phyloP scores from a whole-genome alignment of 805 yeast species.

The Maudiozyma barnettii region DNA sequence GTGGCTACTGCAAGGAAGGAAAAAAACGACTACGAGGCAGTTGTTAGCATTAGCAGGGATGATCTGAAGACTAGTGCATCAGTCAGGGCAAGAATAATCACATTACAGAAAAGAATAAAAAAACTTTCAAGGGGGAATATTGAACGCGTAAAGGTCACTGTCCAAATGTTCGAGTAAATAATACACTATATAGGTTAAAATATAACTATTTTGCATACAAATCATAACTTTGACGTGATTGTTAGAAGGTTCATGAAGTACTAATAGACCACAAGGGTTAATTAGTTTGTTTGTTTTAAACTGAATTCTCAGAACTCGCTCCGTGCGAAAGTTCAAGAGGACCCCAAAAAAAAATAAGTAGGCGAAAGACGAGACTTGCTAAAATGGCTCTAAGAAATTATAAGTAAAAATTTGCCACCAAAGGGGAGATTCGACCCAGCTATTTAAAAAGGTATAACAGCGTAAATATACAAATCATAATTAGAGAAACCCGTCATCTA shows the following conservation, averaged over 20 bases:
- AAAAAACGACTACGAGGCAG: conserved; percentile 28
- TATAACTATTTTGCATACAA: neutral
- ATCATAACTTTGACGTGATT: no score
- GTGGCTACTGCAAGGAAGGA: neutral
- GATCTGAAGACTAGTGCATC: conserved; percentile 51
- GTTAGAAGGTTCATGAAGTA: no score
- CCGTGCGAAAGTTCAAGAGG: neutral
- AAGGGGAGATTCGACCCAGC: no score
- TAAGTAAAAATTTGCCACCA: no score
- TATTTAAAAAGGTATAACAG: no score
- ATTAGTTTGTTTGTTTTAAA: no score
- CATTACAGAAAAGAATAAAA: conserved; percentile 51
- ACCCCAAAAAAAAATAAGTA: neutral
- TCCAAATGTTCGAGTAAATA: conserved; percentile 31
- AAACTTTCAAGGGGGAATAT: conserved; percentile 42
- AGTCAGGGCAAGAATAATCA: conserved; percentile 48
- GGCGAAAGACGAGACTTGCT: no score
- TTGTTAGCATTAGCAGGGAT: conserved; percentile 39
- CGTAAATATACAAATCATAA: no score
- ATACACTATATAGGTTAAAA: neutral
- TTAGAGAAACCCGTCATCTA: no score
- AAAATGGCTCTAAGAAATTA: no score
- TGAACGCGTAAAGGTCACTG: conserved; percentile 44
- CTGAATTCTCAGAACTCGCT: no score
- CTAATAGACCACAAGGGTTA: no score